A percentile compares a stretch with the other conserved stretches of the same genome.
Evolutionary conservation across 805 yeast species (phyloP).

Genomic region (Zygoascus biomembranicola): DNA sequence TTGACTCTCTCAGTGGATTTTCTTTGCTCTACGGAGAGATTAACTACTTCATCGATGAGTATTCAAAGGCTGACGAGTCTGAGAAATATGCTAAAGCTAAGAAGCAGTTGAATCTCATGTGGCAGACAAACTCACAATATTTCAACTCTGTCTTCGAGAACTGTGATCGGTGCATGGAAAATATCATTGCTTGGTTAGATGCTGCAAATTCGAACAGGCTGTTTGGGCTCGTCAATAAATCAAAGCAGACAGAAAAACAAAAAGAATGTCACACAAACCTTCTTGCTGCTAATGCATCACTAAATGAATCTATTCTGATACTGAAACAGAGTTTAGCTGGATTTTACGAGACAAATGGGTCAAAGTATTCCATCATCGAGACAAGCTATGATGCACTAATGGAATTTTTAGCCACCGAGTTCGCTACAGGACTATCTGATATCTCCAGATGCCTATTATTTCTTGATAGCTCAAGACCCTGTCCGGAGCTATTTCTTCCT

Average conservation of each 20-base stretch:
- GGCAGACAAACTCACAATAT: background rate
- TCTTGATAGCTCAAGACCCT: background rate
- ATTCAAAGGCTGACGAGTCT: slow-evolving; percentile 11
- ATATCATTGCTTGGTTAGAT: slow-evolving; percentile 16
- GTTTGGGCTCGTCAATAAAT: slow-evolving; percentile 4
- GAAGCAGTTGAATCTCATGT: slow-evolving; percentile 4
- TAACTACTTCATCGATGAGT: background rate
- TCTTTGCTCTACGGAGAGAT: background rate
- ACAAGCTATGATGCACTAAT: background rate
- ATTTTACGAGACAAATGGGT: background rate
- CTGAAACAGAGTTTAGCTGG: background rate
- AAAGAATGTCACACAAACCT: background rate
- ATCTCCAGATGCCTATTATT: background rate
- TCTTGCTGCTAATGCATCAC: background rate
- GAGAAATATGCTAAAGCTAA: slow-evolving; percentile 5
- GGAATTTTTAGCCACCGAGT: background rate
- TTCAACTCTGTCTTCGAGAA: background rate
- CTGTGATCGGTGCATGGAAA: slow-evolving; percentile 11
- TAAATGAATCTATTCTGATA: background rate
- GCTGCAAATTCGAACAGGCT: slow-evolving; percentile 19
- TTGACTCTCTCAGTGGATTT: background rate
- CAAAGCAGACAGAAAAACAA: background rate
- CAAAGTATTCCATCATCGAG: background rate
- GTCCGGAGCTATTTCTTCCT: background rate
- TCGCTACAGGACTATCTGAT: background rate